Conservation (phyloP, 129 eudicot genomes). For the Tagetes erecta region DNA sequence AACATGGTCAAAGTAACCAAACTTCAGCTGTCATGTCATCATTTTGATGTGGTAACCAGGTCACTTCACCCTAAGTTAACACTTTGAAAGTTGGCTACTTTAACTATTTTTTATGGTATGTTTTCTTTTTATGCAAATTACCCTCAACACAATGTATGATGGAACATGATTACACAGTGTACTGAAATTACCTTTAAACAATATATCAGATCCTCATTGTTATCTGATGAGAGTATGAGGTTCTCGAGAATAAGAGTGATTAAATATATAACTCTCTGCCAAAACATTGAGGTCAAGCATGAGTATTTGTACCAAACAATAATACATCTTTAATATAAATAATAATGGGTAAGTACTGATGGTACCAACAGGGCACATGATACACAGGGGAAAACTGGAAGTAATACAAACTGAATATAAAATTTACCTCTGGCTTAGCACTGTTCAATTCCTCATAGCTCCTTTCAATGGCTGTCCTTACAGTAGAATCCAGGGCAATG, state of each 20-base stretch:
- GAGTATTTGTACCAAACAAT: background rate
- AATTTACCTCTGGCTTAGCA: constrained; percentile 84
- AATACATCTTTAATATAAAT: constrained; percentile 12
- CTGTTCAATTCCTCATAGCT: constrained; percentile 78
- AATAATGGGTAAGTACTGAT: background rate
- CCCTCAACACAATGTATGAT: constrained; percentile 12
- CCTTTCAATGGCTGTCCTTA: constrained; percentile 92
- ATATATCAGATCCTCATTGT: constrained; percentile 90
- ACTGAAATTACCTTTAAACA: constrained; percentile 79
- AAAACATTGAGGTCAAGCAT: constrained; percentile 25
- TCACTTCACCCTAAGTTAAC: background rate
- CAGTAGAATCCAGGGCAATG: constrained; percentile 92
- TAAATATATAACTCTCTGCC: constrained; percentile 88
- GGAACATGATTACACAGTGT: constrained; percentile 5
- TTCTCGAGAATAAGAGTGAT: constrained; percentile 86
- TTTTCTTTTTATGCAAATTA: constrained; percentile 1
- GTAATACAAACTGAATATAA: background rate
- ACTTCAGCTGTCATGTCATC: background rate
- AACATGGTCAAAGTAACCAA: background rate
- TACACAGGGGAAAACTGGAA: constrained; percentile 16
- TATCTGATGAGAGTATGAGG: constrained; percentile 79
- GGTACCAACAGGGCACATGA: constrained; percentile 6
- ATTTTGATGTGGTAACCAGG: background rate
- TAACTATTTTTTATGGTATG: background rate
- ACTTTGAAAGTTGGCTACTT: background rate